phyloP scores from a whole-genome alignment of 2,329 filamentous ascomycete species.

The Alternaria viburni region DNA sequence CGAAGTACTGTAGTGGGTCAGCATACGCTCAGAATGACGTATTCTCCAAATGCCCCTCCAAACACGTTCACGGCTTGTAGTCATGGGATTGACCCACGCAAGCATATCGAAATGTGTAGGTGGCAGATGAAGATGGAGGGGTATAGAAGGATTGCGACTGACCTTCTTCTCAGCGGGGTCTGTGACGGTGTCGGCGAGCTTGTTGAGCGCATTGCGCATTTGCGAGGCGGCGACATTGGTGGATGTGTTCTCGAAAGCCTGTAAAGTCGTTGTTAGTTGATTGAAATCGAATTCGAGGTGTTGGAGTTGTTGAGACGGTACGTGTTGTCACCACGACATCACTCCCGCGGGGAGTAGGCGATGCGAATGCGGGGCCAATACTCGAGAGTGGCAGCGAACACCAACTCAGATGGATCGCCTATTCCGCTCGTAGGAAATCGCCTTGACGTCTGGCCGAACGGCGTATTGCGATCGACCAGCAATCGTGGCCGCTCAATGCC shows the following conservation, averaged over 20 bases:
- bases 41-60: not conserved
- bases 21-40: constrained; percentile 17
- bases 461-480: not conserved
- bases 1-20: constrained; percentile 72
- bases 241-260: constrained; percentile 99
- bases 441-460: not conserved
- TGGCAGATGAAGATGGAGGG: not conserved
- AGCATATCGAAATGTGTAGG: not conserved
- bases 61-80: constrained; percentile 3
- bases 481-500: not conserved
- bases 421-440: not conserved
- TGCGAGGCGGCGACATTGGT: constrained; percentile 97
- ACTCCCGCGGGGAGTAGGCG: not conserved
- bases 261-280: constrained; percentile 27
- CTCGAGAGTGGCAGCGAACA: not conserved
- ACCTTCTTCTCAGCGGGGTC: constrained; percentile 83
- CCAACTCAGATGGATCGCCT: not conserved
- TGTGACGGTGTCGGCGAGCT: constrained; percentile 85
- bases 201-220: constrained; percentile 97
- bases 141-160: constrained; percentile 30
- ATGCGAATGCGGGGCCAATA: not conserved
- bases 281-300: not conserved
- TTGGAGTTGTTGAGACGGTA: not conserved
- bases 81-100: not conserved
- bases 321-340: not conserved